Evolutionary conservation across 441 rosid species (phyloP).

Genomic region (Biscutella laevigata): DNA sequence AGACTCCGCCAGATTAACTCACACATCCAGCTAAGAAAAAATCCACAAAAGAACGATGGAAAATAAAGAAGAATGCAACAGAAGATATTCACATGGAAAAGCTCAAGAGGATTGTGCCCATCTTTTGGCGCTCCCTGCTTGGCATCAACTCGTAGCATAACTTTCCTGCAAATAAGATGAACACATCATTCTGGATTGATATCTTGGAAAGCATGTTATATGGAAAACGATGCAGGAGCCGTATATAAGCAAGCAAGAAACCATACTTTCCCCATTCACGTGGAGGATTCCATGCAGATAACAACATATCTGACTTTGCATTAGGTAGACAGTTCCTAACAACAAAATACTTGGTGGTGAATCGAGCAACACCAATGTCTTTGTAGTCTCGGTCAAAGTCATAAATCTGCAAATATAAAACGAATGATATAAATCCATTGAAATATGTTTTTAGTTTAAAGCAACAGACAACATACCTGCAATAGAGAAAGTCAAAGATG

Average conservation of each 20-base stretch:
- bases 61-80: not conserved
- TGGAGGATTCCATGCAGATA: conserved; percentile 95
- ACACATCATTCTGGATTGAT: no score
- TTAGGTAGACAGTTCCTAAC: conserved; percentile 71
- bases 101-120: conserved; percentile 76
- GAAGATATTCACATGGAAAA: conserved; percentile 53
- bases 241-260: conserved; percentile 1
- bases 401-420: conserved; percentile 86
- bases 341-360: conserved; percentile 70
- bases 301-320: conserved; percentile 79
- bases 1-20: no score
- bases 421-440: not conserved
- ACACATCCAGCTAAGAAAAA: no score
- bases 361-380: conserved; percentile 80
- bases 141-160: conserved; percentile 84
- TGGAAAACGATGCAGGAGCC: not conserved
- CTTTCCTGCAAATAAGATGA: conserved; percentile 45
- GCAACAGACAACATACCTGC: not conserved
- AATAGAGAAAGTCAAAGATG: not conserved
- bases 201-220: no score
- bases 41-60: not conserved
- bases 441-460: conserved; percentile 1
- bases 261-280: conserved; percentile 93
- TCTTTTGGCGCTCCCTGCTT: conserved; percentile 86
- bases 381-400: conserved; percentile 96